Conservation (phyloP, 805 yeast genomes). For the Candida ponderosae region DNA sequence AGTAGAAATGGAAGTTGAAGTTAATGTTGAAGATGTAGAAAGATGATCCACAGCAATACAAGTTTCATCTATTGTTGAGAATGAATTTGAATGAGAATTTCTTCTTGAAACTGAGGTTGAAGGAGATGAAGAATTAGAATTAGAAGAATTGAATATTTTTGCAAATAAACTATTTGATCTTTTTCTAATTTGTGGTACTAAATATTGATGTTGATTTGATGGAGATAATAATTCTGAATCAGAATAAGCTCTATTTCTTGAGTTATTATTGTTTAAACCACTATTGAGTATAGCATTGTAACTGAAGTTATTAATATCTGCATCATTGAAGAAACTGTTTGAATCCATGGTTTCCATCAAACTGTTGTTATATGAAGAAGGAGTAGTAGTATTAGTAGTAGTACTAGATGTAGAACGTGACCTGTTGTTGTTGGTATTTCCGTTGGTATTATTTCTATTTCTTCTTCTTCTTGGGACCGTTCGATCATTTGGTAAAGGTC, state of each 20-base stretch:
- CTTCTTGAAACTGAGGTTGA: too few relatives aligned
- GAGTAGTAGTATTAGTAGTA: too few relatives aligned
- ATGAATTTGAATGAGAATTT: not conserved
- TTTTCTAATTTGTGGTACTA: not conserved
- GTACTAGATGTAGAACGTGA: too few relatives aligned
- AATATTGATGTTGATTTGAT: not conserved
- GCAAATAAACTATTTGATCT: not conserved
- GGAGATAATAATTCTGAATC: constrained; percentile 17
- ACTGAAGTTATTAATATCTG: not conserved
- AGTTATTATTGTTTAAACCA: not conserved
- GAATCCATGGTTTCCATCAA: too few relatives aligned
- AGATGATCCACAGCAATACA: not conserved
- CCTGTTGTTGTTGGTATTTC: constrained; percentile 5
- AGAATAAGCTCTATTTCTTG: constrained; percentile 17
- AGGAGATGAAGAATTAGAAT: not conserved
- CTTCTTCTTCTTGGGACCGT: constrained; percentile 76
- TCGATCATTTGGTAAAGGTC: constrained; percentile 70
- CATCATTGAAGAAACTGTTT: too few relatives aligned
- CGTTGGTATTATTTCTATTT: constrained; percentile 5
- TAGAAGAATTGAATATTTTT: not conserved
- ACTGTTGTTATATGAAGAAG: too few relatives aligned
- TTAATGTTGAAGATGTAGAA: not conserved
- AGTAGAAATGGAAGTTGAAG: too few relatives aligned
- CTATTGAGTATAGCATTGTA: too few relatives aligned
- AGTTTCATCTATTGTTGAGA: too few relatives aligned